Percentiles rank a stretch among this genome's conserved stretches.
phyloP scores from a whole-genome alignment of 2,329 filamentous ascomycete genomes.

The Diaporthe sp. region DNA sequence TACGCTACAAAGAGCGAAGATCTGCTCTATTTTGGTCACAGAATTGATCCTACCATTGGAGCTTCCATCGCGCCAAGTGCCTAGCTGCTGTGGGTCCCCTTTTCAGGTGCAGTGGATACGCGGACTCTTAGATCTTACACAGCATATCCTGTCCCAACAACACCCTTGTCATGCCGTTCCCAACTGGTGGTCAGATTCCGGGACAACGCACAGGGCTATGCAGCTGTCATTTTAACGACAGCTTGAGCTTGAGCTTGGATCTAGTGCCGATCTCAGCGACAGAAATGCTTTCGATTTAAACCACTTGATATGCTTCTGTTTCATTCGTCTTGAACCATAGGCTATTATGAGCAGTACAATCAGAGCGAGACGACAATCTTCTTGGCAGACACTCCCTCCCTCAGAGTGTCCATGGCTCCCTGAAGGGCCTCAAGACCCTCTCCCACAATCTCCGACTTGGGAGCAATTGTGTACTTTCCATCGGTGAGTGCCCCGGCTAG shows the following conservation, averaged over 20 bases:
- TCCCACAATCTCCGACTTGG: constrained; percentile 55
- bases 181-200: neutral
- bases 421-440: constrained; percentile 59
- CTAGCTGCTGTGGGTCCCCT: neutral
- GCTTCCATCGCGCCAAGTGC: neutral
- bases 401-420: constrained; percentile 54
- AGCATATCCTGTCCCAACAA: neutral
- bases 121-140: neutral
- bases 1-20: no score
- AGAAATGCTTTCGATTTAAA: neutral
- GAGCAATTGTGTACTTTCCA: constrained; percentile 54
- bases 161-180: neutral
- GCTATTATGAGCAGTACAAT: neutral
- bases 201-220: neutral
- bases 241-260: neutral
- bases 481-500: constrained; percentile 54
- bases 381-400: constrained; percentile 56
- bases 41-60: neutral
- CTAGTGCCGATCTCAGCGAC: neutral
- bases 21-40: neutral
- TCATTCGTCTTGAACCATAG: neutral
- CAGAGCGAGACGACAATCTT: constrained; percentile 55
- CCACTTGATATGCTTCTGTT: neutral
- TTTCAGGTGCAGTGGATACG: neutral
- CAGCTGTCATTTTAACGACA: neutral